phyloP scores from a whole-genome alignment of 1,139 yeast species.

The Candida gigantensis region DNA sequence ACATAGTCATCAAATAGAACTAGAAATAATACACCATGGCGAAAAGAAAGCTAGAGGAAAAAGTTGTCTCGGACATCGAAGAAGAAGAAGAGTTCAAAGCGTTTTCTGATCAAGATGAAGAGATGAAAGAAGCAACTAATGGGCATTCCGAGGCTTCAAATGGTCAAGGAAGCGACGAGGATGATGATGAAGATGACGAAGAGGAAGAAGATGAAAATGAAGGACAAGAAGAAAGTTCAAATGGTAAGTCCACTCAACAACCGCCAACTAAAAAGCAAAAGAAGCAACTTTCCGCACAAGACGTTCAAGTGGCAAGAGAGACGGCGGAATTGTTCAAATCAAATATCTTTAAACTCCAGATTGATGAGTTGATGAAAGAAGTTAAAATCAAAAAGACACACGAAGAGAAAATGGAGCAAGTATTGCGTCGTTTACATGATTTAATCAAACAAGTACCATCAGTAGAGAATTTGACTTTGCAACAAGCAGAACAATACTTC shows the following conservation, averaged over 20 bases:
- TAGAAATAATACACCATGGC: conserved; percentile 21
- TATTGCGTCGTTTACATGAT: conserved; percentile 74
- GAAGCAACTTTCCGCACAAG: conserved; percentile 67
- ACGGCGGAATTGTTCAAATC: conserved; percentile 93
- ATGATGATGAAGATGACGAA: conserved; percentile 11
- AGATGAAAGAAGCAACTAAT: conserved; percentile 10
- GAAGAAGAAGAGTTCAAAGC: conserved; percentile 15
- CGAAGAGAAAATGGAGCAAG: conserved; percentile 68
- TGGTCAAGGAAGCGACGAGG: conserved; percentile 9
- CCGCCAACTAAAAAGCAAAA: conserved; percentile 39
- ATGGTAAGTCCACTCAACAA: conserved; percentile 14
- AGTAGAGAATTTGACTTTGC: conserved; percentile 49
- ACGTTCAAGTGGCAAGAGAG: conserved; percentile 87
- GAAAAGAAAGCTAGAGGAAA: conserved; percentile 30
- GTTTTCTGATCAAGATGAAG: conserved; percentile 11
- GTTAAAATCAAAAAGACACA: conserved; percentile 71
- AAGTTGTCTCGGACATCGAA: conserved; percentile 10
- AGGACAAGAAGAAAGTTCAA: conserved; percentile 16
- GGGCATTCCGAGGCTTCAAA: conserved; percentile 15
- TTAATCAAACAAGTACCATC: conserved; percentile 64
- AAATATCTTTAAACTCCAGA: conserved; percentile 89
- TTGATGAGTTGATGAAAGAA: conserved; percentile 85
- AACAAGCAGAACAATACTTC: conserved; percentile 53
- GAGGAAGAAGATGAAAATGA: conserved; percentile 17
- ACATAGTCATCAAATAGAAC: not conserved